A percentile compares a stretch with the other conserved stretches of the same genome.
These are phyloP conservation scores for Periconia macrospinosa DNA, from an alignment of 2,329 filamentous ascomycete species.

Conservation along the genomic window DNA sequence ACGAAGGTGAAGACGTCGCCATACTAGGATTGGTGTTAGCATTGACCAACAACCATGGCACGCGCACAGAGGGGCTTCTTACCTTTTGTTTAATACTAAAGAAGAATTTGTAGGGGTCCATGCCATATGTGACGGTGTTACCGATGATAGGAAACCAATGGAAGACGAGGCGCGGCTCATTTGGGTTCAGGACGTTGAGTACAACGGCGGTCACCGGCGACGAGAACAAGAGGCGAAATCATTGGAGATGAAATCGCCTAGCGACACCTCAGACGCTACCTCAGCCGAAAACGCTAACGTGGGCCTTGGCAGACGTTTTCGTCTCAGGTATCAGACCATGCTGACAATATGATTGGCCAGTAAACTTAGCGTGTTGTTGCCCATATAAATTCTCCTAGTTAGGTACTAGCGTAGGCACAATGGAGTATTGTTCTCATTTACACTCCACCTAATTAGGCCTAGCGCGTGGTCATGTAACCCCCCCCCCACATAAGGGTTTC, in stretches of 20 bases:
- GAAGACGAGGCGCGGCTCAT: conserved; percentile 65
- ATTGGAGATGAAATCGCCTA: conserved; percentile 48
- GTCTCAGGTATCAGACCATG: too few relatives aligned
- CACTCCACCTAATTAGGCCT: too few relatives aligned
- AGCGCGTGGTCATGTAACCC: too few relatives aligned
- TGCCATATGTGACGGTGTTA: conserved; percentile 91
- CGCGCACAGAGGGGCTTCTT: conserved; percentile 9
- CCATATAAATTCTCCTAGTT: too few relatives aligned
- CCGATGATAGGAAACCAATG: conserved; percentile 74
- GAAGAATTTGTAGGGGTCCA: conserved; percentile 91
- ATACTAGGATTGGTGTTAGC: conserved; percentile 57
- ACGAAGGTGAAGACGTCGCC: conserved; percentile 90
- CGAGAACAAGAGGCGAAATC: conserved; percentile 49
- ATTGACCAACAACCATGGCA: not conserved
- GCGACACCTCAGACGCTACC: too few relatives aligned
- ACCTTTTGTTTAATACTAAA: conserved; percentile 73
- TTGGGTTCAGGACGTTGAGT: conserved; percentile 77
- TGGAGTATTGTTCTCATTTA: too few relatives aligned
- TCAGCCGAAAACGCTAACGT: too few relatives aligned
- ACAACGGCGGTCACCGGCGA: conserved; percentile 59
- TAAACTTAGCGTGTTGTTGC: too few relatives aligned
- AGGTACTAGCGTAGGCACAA: too few relatives aligned
- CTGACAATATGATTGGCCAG: too few relatives aligned
- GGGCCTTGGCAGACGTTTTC: too few relatives aligned
- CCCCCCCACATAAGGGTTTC: too few relatives aligned